Percentiles rank a stretch among this genome's conserved stretches.
Conservation (phyloP, 345 rosid species). For the Psidium guajava region DNA sequence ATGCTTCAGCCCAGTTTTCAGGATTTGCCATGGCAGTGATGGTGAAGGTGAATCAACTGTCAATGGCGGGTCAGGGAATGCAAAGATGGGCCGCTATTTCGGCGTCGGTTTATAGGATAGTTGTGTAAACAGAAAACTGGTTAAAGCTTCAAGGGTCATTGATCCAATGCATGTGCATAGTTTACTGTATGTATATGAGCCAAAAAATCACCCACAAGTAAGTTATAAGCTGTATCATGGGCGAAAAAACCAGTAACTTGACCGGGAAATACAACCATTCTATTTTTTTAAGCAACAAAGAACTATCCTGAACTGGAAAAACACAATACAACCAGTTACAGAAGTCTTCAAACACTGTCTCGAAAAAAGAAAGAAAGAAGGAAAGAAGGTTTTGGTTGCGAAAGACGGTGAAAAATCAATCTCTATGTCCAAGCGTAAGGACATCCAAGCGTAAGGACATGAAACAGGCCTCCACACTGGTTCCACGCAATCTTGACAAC, state of each 20-base stretch:
- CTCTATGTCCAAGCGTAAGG: neutral
- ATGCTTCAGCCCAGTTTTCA: neutral
- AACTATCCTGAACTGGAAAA: neutral
- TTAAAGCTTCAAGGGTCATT: neutral
- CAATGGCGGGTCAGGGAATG: neutral
- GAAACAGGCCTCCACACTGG: neutral
- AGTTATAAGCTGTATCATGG: neutral
- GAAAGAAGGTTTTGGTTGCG: neutral
- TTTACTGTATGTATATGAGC: neutral
- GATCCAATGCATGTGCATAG: neutral
- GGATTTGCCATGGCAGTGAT: neutral
- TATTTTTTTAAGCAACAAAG: neutral
- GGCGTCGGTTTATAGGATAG: neutral
- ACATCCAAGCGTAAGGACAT: neutral
- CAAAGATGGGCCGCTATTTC: neutral
- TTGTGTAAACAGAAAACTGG: neutral
- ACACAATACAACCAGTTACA: neutral
- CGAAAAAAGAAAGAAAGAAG: neutral
- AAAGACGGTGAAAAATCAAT: neutral
- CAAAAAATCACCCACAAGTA: neutral
- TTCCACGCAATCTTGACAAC: neutral
- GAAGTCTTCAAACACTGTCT: neutral
- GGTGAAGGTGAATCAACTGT: neutral
- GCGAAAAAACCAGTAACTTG: neutral
- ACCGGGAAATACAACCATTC: neutral